Conservation (phyloP, 805 yeast species). For the Yueomyces sp. region DNA sequence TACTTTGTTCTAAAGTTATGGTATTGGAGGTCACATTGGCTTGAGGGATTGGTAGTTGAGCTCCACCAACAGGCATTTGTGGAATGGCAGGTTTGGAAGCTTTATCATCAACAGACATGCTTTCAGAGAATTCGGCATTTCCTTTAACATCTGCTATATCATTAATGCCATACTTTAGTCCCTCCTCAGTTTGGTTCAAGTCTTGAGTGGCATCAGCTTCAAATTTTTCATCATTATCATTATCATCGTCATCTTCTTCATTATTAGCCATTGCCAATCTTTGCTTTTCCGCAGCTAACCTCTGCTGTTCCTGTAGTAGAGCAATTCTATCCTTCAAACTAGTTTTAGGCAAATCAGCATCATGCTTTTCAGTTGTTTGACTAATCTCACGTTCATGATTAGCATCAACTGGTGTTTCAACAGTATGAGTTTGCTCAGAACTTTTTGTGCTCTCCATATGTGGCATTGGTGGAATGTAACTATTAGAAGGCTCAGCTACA, state of each 20-base stretch:
- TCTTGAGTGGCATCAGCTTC: neutral
- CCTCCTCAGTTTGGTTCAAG: too few relatives aligned
- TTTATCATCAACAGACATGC: too few relatives aligned
- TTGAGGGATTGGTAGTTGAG: neutral
- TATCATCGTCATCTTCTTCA: constrained; percentile 38
- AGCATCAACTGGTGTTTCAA: neutral
- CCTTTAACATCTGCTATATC: too few relatives aligned
- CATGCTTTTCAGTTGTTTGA: constrained; percentile 6
- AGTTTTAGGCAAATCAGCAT: constrained; percentile 55
- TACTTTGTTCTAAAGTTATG: neutral
- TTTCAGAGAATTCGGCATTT: too few relatives aligned
- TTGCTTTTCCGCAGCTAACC: constrained; percentile 64
- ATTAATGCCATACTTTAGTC: too few relatives aligned
- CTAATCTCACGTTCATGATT: neutral
- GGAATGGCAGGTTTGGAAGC: too few relatives aligned
- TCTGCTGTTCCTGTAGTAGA: constrained; percentile 66
- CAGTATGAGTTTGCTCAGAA: constrained; percentile 9
- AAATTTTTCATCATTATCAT: neutral
- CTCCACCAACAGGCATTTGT: neutral
- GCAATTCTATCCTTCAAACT: constrained; percentile 82
- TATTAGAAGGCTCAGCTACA: constrained; percentile 43
- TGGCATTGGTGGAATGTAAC: constrained; percentile 33
- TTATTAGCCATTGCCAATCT: constrained; percentile 28
- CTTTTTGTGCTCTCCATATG: neutral
- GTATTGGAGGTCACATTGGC: neutral